Evolutionary conservation across 805 yeast species (phyloP).

Genomic region (Cyberlindnera suaveolens): DNA sequence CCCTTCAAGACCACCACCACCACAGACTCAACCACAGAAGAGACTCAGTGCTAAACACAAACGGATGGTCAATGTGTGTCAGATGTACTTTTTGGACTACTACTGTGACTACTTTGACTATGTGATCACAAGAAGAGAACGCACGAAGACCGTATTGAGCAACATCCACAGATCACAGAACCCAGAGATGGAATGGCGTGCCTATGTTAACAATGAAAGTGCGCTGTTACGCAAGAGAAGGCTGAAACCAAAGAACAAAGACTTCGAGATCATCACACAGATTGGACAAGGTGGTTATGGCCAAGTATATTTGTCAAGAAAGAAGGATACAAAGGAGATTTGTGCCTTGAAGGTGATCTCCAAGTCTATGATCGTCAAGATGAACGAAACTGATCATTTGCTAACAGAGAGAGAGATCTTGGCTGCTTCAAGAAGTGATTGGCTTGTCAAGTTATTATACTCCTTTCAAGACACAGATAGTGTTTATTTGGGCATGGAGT

Average conservation of each 20-base stretch:
- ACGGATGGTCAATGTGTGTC: slow-evolving; percentile 85
- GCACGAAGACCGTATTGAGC: slow-evolving; percentile 64
- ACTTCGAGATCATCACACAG: slow-evolving; percentile 93
- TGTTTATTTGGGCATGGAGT: slow-evolving; percentile 95
- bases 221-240: slow-evolving; percentile 82
- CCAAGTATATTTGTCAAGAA: slow-evolving; percentile 93
- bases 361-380: slow-evolving; percentile 76
- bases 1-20: neutral
- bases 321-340: slow-evolving; percentile 89
- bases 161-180: slow-evolving; percentile 37
- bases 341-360: slow-evolving; percentile 92
- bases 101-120: slow-evolving; percentile 95
- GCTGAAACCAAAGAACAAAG: slow-evolving; percentile 87
- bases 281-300: slow-evolving; percentile 99
- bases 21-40: slow-evolving; percentile 1
- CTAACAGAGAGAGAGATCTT: slow-evolving; percentile 93
- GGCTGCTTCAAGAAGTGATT: slow-evolving; percentile 91
- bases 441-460: slow-evolving; percentile 90
- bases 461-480: slow-evolving; percentile 92
- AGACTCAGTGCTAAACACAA: slow-evolving; percentile 49
- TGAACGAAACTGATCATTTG: slow-evolving; percentile 94
- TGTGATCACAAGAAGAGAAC: slow-evolving; percentile 77
- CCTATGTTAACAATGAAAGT: slow-evolving; percentile 79
- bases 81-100: slow-evolving; percentile 88
- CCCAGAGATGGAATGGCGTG: slow-evolving; percentile 54